Percentiles rank a stretch among this genome's conserved stretches.
phyloP scores from a whole-genome alignment of 176 grass and related monocot genomes.

The Chrysopogon serrulatus region DNA sequence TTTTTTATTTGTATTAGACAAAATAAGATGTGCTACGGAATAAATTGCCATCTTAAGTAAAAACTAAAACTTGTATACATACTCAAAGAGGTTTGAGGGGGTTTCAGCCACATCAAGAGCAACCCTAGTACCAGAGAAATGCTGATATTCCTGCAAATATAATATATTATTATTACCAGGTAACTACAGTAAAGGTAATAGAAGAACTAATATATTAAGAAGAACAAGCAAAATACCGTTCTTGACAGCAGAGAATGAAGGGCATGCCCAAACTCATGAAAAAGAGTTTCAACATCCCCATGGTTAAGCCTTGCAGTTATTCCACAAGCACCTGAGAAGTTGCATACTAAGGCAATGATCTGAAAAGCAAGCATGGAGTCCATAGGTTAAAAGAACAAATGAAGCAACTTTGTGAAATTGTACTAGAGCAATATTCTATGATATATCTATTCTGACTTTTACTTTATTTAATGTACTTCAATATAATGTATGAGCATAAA shows the following conservation, averaged over 20 bases:
- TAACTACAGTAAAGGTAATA: slow-evolving; percentile 17
- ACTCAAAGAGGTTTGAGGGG: slow-evolving; percentile 96
- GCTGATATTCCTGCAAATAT: slow-evolving; percentile 89
- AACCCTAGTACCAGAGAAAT: slow-evolving; percentile 97
- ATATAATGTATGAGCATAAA: not conserved
- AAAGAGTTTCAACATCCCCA: slow-evolving; percentile 88
- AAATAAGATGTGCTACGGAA: not conserved
- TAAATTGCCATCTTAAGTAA: not conserved
- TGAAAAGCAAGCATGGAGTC: slow-evolving; percentile 35
- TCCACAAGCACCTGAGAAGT: slow-evolving; percentile 61
- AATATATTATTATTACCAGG: not conserved
- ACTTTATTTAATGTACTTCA: not conserved
- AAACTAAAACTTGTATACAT: slow-evolving; percentile 25
- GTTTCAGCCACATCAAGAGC: slow-evolving; percentile 94
- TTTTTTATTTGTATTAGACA: not conserved
- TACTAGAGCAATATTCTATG: not conserved
- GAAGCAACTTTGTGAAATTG: not conserved
- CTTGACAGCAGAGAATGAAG: slow-evolving; percentile 96
- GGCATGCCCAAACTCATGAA: slow-evolving; percentile 97
- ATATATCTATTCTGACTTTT: slow-evolving; percentile 7
- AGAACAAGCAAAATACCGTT: slow-evolving; percentile 55
- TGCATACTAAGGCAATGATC: slow-evolving; percentile 90
- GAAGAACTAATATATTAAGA: not conserved
- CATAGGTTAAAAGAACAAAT: slow-evolving; percentile 7
- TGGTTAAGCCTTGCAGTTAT: slow-evolving; percentile 73